A percentile compares a stretch with the other conserved stretches of the same genome.
phyloP scores from a whole-genome alignment of 2,329 filamentous ascomycete genomes.

The Didymella sp. region DNA sequence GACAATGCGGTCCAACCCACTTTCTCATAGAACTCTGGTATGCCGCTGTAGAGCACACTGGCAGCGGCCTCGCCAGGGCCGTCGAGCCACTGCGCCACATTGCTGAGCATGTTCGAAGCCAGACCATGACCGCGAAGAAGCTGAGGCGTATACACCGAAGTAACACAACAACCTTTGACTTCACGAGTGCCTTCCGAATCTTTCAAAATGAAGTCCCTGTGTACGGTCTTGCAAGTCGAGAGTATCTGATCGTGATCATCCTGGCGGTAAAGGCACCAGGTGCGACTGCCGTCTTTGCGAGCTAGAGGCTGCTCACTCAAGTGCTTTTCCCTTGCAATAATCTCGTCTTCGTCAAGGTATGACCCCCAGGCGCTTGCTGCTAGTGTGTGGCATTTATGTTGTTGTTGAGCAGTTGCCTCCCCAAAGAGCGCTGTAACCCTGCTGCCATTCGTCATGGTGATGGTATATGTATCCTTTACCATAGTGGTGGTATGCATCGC shows the following conservation, averaged over 20 bases:
- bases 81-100: constrained; percentile 13
- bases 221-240: constrained; percentile 7
- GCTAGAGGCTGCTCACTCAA: not conserved
- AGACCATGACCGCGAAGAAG: constrained; percentile 12
- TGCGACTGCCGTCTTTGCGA: constrained; percentile 7
- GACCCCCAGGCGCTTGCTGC: constrained; percentile 5
- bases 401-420: constrained; percentile 10
- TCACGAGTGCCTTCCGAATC: not conserved
- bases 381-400: constrained; percentile 3
- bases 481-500: not conserved
- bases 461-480: not conserved
- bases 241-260: constrained; percentile 4
- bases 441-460: not conserved
- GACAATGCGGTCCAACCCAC: not conserved
- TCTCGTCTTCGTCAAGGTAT: constrained; percentile 7
- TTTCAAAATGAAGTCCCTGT: not conserved
- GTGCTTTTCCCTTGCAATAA: constrained; percentile 3
- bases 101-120: constrained; percentile 7
- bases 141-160: constrained; percentile 5
- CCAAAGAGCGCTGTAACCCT: not conserved
- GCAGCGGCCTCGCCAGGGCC: not conserved
- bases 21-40: constrained; percentile 4
- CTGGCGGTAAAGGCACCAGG: constrained; percentile 10
- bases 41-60: constrained; percentile 14
- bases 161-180: not conserved